Conservation (phyloP, 176 grass and related monocot genomes). For the Aechmea fasciata region DNA sequence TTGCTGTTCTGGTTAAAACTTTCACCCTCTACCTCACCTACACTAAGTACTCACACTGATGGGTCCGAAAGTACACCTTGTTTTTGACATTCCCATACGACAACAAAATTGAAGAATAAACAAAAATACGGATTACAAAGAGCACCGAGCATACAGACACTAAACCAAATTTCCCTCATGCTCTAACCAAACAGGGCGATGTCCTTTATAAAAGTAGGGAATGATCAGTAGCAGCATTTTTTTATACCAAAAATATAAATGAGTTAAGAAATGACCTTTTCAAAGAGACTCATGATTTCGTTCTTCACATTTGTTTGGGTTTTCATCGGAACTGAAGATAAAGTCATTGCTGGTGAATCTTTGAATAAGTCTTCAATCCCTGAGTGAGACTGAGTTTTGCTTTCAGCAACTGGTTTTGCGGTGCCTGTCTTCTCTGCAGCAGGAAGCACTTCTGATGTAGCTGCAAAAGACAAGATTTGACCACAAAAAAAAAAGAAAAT, state of each 20-base stretch:
- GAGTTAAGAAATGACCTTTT: conserved; percentile 52
- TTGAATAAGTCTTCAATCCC: conserved; percentile 90
- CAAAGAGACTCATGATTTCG: conserved; percentile 97
- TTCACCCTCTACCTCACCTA: neutral
- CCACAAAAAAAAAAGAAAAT: neutral
- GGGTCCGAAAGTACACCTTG: no score
- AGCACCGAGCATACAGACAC: neutral
- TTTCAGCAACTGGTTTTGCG: conserved; percentile 47
- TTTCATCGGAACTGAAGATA: conserved; percentile 47
- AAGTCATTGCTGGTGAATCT: conserved; percentile 48
- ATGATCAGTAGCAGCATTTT: neutral
- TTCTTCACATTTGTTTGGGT: conserved; percentile 51
- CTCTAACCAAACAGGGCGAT: neutral
- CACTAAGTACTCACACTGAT: no score
- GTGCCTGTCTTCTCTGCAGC: conserved; percentile 46
- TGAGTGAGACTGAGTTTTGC: conserved; percentile 39
- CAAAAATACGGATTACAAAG: neutral
- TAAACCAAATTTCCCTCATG: neutral
- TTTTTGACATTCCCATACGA: no score
- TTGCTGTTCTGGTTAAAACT: neutral
- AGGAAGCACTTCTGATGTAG: conserved; percentile 46
- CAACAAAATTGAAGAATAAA: no score
- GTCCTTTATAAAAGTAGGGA: neutral
- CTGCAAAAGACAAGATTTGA: conserved; percentile 36
- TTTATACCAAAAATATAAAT: neutral